These are phyloP conservation scores for Dendrothele bispora DNA, from an alignment of 768 basidiomycete genomes.

Conservation along the genomic window DNA sequence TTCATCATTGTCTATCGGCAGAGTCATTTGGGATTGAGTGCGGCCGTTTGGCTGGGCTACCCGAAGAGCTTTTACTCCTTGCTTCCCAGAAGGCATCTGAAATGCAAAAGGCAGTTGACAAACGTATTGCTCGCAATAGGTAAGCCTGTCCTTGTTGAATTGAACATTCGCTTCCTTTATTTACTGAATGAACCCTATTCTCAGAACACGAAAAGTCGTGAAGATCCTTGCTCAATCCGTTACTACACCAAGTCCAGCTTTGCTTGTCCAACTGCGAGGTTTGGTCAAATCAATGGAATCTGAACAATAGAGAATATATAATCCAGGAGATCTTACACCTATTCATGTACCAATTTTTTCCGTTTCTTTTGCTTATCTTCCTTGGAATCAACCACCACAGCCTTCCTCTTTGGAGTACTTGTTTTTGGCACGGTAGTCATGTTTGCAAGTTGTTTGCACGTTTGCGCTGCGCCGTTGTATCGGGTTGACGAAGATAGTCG, in stretches of 20 bases:
- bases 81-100: conserved; percentile 57
- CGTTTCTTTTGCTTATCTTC: conserved; percentile 16
- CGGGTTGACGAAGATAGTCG: conserved; percentile 51
- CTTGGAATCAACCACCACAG: conserved; percentile 13
- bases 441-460: conserved; percentile 62
- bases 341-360: conserved; percentile 26
- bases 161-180: not conserved
- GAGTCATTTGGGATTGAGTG: conserved; percentile 94
- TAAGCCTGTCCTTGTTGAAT: conserved; percentile 23
- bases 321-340: not conserved
- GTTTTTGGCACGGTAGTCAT: conserved; percentile 15
- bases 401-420: conserved; percentile 38
- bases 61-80: conserved; percentile 60
- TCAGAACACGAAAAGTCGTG: not conserved
- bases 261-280: too few species aligned
- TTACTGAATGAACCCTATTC: too few species aligned
- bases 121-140: conserved; percentile 39
- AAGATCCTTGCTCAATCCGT: not conserved
- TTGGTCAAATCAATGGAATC: too few species aligned
- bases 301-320: not conserved
- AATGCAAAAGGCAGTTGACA: conserved; percentile 55
- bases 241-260: too few species aligned
- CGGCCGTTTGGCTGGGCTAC: conserved; percentile 82
- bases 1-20: conserved; percentile 11
- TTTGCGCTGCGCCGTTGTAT: conserved; percentile 62